Evolutionary conservation across 192 early-diverging fungal species (phyloP).

Genomic region (Linnemannia hyalina): DNA sequence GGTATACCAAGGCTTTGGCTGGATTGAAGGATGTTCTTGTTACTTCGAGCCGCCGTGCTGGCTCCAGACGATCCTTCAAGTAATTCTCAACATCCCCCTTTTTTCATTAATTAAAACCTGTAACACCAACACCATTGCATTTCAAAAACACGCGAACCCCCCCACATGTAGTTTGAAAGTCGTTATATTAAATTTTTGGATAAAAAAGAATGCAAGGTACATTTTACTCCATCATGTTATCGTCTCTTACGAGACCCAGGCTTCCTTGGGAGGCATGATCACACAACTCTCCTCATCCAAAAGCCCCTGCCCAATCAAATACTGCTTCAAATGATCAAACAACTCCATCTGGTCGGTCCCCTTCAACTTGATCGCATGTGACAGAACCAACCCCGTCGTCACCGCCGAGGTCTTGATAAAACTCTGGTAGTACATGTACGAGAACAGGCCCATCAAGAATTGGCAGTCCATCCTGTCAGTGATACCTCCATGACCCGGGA

Average conservation of each 20-base stretch:
- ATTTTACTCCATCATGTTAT: background rate
- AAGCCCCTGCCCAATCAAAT: conserved; percentile 56
- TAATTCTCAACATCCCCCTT: background rate
- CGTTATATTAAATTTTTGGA: background rate
- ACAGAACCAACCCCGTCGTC: conserved; percentile 46
- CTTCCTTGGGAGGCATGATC: conserved; percentile 49
- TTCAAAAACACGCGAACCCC: background rate
- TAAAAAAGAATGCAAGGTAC: background rate
- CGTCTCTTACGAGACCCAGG: conserved; percentile 36
- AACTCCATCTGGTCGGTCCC: conserved; percentile 55
- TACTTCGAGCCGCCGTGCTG: conserved; percentile 9
- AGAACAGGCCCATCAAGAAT: conserved; percentile 96
- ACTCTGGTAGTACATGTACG: conserved; percentile 90
- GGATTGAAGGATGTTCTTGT: conserved; percentile 44
- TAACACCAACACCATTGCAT: conserved; percentile 3
- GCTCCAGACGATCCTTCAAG: background rate
- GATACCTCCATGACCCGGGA: conserved; percentile 98
- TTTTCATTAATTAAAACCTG: background rate
- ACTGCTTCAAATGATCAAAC: conserved; percentile 56
- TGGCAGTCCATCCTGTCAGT: conserved; percentile 99
- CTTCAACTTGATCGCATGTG: conserved; percentile 44
- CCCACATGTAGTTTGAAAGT: background rate
- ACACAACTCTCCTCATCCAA: conserved; percentile 52
- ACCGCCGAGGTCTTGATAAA: conserved; percentile 78
- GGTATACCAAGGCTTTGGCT: conserved; percentile 54